These are phyloP conservation scores for Garcileccinum viscosum DNA, from an alignment of 1,284 basidiomycete species.

Conservation along the genomic window DNA sequence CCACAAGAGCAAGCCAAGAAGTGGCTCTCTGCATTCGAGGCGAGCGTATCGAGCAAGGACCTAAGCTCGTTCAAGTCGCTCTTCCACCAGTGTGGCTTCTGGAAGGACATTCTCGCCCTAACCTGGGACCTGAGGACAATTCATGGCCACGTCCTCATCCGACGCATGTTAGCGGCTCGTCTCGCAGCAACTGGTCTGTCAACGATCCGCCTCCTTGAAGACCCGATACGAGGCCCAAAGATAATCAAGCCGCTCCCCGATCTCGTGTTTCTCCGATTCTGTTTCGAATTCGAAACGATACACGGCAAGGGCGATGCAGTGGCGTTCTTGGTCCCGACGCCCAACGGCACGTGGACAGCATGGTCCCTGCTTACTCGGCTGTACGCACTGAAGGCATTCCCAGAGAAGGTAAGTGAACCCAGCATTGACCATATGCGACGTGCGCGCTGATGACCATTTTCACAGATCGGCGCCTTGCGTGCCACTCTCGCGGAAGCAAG, in stretches of 20 bases:
- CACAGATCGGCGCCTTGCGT: conserved; percentile 23
- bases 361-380: conserved; percentile 51
- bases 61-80: conserved; percentile 17
- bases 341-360: conserved; percentile 29
- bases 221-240: conserved; percentile 21
- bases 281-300: conserved; percentile 34
- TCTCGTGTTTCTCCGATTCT: conserved; percentile 27
- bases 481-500: neutral
- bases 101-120: conserved; percentile 37
- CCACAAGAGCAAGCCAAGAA: conserved; percentile 15
- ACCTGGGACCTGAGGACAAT: conserved; percentile 39
- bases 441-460: neutral
- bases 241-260: conserved; percentile 26
- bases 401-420: conserved; percentile 38
- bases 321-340: conserved; percentile 25
- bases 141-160: conserved; percentile 24
- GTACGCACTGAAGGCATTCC: conserved; percentile 50
- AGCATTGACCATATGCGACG: too few relatives aligned
- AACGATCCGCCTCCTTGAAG: conserved; percentile 23
- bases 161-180: conserved; percentile 23
- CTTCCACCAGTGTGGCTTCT: conserved; percentile 34
- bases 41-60: conserved; percentile 29
- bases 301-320: conserved; percentile 29
- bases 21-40: conserved; percentile 38
- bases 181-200: conserved; percentile 36